Conservation (phyloP, 139 green algal species). For the Micractinium sp. region DNA sequence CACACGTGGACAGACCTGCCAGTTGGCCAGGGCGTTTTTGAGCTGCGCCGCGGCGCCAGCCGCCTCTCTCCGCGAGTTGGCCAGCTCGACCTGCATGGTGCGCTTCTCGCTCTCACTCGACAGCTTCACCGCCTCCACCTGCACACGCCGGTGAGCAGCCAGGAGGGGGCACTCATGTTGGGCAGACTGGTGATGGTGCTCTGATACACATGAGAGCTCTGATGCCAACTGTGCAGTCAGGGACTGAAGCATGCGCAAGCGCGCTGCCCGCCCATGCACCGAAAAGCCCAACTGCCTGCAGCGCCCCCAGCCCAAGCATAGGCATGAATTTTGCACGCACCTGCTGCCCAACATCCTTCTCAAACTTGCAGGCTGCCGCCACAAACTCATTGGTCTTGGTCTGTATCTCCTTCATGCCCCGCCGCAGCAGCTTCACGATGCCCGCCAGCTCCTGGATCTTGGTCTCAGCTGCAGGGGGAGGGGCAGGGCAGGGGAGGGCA, state of each 20-base stretch:
- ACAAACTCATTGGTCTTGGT: conserved; percentile 58
- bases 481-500: not conserved
- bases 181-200: no score
- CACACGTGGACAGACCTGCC: conserved; percentile 42
- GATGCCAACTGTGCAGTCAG: no score
- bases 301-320: no score
- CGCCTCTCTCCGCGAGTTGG: conserved; percentile 62
- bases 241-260: no score
- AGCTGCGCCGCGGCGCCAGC: conserved; percentile 58
- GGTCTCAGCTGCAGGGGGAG: conserved; percentile 48
- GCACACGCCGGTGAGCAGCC: not conserved
- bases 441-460: conserved; percentile 83
- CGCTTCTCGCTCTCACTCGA: conserved; percentile 56
- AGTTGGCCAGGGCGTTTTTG: conserved; percentile 58
- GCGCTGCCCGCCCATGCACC: no score
- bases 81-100: conserved; percentile 73
- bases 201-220: no score
- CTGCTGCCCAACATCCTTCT: conserved; percentile 71
- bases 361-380: conserved; percentile 60
- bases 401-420: conserved; percentile 69
- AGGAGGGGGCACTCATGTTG: no score
- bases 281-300: no score
- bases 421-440: conserved; percentile 80
- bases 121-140: conserved; percentile 75
- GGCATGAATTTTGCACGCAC: conserved; percentile 27